A percentile compares a stretch with the other conserved stretches of the same genome.
Evolutionary conservation across 176 grass and related monocot genomes (phyloP).

Genomic region (Hsuehochloa calcarea): DNA sequence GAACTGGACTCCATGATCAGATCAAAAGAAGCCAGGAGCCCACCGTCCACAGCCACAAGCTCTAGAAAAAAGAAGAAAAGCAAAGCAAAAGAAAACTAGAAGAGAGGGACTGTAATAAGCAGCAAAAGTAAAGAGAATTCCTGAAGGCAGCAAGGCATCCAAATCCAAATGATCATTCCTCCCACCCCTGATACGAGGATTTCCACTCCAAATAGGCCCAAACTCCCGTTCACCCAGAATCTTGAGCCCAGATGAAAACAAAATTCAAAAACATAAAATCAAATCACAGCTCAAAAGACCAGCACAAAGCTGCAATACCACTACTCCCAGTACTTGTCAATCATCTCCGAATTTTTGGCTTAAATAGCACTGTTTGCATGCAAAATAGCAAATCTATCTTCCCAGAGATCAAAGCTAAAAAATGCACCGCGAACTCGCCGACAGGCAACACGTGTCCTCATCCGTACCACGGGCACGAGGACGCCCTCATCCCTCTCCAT

Average conservation of each 20-base stretch:
- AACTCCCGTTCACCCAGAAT: not conserved
- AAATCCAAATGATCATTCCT: slow-evolving; percentile 36
- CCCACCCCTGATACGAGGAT: not conserved
- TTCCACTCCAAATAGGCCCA: not conserved
- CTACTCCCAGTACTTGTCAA: not conserved
- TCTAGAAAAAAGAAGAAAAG: not conserved
- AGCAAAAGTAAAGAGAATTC: not conserved
- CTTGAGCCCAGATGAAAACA: slow-evolving; percentile 29
- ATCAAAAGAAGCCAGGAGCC: not conserved
- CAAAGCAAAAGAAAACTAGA: not conserved
- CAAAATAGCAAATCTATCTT: no score
- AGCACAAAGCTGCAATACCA: not conserved
- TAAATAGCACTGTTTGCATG: no score
- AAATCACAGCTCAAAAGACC: slow-evolving; percentile 35
- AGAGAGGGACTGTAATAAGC: not conserved
- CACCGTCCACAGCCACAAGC: not conserved
- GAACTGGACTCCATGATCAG: not conserved
- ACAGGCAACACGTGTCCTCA: no score
- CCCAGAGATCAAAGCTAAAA: no score
- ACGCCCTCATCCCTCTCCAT: no score
- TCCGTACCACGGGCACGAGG: no score
- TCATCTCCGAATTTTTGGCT: no score
- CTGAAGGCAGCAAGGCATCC: not conserved
- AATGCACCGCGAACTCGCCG: no score
- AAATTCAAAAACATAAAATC: slow-evolving; percentile 10